Percentiles rank a stretch among this genome's conserved stretches.
These are phyloP conservation scores for Davidsoniella australis DNA, from an alignment of 2,329 filamentous ascomycete genomes.

Conservation along the genomic window DNA sequence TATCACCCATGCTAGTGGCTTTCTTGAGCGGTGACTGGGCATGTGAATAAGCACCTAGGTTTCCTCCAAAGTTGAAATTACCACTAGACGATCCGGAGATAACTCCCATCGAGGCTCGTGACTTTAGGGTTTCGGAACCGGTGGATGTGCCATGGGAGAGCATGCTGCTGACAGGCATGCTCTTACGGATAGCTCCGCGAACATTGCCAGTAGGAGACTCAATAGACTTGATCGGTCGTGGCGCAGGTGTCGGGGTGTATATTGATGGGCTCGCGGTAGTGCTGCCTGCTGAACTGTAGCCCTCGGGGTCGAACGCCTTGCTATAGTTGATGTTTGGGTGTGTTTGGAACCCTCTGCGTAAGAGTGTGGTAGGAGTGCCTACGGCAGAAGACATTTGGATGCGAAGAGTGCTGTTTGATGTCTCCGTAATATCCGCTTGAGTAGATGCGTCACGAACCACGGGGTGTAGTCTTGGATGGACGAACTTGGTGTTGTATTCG, in stretches of 20 bases:
- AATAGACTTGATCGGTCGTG: slow-evolving; percentile 1
- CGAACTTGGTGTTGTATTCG: slow-evolving; percentile 92
- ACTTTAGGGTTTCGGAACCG: background rate
- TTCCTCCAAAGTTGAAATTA: slow-evolving; percentile 42
- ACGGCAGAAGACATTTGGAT: slow-evolving; percentile 17
- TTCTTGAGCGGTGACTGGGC: slow-evolving; percentile 73
- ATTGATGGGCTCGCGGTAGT: slow-evolving; percentile 25
- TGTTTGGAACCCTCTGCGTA: slow-evolving; percentile 63
- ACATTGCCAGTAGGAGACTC: slow-evolving; percentile 3
- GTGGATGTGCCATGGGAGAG: slow-evolving; percentile 8
- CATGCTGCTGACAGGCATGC: slow-evolving; percentile 1
- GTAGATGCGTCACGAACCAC: slow-evolving; percentile 62
- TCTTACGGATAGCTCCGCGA: slow-evolving; percentile 5
- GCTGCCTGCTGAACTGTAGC: background rate
- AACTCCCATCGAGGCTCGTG: slow-evolving; percentile 2
- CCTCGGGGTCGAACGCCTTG: slow-evolving; percentile 53
- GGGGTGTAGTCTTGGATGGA: slow-evolving; percentile 75
- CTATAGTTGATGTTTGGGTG: slow-evolving; percentile 72
- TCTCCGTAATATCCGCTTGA: slow-evolving; percentile 45
- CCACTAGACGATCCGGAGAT: slow-evolving; percentile 8
- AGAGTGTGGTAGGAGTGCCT: slow-evolving; percentile 39
- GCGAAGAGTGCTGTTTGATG: slow-evolving; percentile 24
- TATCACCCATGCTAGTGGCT: slow-evolving; percentile 43
- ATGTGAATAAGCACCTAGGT: slow-evolving; percentile 63
- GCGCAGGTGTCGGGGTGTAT: slow-evolving; percentile 18